A percentile compares a stretch with the other conserved stretches of the same genome.
phyloP scores from a whole-genome alignment of 345 rosid species.

The Salix purpurea region DNA sequence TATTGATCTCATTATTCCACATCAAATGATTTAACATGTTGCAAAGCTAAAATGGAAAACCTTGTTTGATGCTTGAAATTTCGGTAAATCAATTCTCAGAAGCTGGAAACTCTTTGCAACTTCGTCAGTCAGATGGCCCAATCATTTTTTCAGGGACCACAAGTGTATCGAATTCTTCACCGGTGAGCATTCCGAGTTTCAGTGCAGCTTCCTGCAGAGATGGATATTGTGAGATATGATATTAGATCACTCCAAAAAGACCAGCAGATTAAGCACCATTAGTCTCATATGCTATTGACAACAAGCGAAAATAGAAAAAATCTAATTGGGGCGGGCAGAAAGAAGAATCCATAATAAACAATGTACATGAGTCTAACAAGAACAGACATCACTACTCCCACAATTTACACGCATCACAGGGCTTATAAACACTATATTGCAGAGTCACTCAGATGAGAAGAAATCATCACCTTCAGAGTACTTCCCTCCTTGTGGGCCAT shows the following conservation, averaged over 20 bases:
- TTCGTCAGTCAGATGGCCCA: constrained; percentile 63
- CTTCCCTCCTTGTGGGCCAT: constrained; percentile 91
- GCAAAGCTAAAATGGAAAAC: neutral
- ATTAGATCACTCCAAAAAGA: constrained; percentile 1
- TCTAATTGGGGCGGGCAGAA: neutral
- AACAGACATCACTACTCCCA: neutral
- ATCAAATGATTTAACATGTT: neutral
- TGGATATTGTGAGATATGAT: neutral
- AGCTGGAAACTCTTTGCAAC: neutral
- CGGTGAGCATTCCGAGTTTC: constrained; percentile 61
- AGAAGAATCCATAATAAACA: neutral
- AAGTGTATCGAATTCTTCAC: constrained; percentile 82
- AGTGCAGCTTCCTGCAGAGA: constrained; percentile 70
- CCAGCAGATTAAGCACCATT: neutral
- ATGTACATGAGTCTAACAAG: neutral
- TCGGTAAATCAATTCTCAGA: neutral
- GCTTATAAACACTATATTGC: neutral
- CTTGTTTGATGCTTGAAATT: neutral
- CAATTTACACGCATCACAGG: neutral
- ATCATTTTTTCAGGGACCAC: constrained; percentile 98
- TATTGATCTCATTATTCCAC: neutral
- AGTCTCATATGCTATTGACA: neutral
- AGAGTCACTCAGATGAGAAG: neutral
- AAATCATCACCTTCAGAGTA: constrained; percentile 68
- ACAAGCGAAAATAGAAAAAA: neutral